phyloP scores from a whole-genome alignment of 495 filamentous ascomycete genomes.

The Podospora bellae-mahoneyi region DNA sequence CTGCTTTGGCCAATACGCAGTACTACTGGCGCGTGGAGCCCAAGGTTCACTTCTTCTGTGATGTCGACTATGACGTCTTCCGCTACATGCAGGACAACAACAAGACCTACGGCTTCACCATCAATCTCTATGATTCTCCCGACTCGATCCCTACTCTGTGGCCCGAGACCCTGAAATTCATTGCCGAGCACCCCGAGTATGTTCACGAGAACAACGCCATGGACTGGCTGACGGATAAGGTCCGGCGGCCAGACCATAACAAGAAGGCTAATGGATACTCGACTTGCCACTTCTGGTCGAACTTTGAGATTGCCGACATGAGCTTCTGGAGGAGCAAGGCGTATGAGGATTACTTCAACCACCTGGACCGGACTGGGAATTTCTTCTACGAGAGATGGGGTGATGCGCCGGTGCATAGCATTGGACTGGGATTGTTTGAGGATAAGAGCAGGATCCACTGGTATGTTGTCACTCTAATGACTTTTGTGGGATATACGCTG shows the following conservation, averaged over 20 bases:
- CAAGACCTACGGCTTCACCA: slow-evolving; percentile 98
- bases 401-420: slow-evolving; percentile 95
- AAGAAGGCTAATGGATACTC: slow-evolving; percentile 83
- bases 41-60: slow-evolving; percentile 99
- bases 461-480: slow-evolving; percentile 47
- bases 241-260: slow-evolving; percentile 75
- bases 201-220: slow-evolving; percentile 79
- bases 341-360: slow-evolving; percentile 95
- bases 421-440: slow-evolving; percentile 91
- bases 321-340: slow-evolving; percentile 87
- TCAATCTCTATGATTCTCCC: slow-evolving; percentile 93
- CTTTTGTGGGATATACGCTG: neutral
- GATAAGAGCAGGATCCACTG: slow-evolving; percentile 90
- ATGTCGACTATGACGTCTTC: slow-evolving; percentile 98
- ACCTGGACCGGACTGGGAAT: slow-evolving; percentile 87
- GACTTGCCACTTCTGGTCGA: slow-evolving; percentile 99
- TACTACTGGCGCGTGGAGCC: slow-evolving; percentile 99
- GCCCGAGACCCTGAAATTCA: slow-evolving; percentile 88
- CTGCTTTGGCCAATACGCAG: slow-evolving; percentile 71
- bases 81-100: slow-evolving; percentile 96
- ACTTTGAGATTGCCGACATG: slow-evolving; percentile 97
- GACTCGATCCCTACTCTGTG: slow-evolving; percentile 84
- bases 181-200: slow-evolving; percentile 79
- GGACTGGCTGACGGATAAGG: slow-evolving; percentile 78
- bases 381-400: slow-evolving; percentile 99